Evolutionary conservation across 495 filamentous ascomycete species (phyloP).

Genomic region (Aspergillus bridgeri): DNA sequence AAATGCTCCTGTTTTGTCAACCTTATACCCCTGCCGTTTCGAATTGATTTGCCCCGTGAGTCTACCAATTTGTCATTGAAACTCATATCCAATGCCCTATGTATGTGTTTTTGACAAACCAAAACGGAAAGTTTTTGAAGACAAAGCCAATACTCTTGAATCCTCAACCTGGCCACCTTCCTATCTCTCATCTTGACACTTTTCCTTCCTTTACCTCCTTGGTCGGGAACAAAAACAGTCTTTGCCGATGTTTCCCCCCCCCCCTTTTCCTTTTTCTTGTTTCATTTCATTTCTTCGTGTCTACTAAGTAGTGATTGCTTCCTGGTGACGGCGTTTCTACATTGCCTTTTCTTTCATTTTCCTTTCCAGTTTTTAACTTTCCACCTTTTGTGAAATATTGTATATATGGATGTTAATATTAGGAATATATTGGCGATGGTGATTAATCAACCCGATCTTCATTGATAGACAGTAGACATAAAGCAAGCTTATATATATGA

Average conservation of each 20-base stretch:
- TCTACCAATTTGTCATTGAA: neutral
- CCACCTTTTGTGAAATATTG: conserved; percentile 3
- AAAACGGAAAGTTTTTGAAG: neutral
- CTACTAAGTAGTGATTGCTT: neutral
- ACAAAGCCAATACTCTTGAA: neutral
- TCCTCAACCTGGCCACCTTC: neutral
- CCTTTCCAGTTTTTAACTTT: neutral
- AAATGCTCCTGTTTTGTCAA: conserved; percentile 4
- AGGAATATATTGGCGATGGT: conserved; percentile 7
- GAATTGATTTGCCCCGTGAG: conserved; percentile 1
- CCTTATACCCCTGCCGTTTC: conserved; percentile 21
- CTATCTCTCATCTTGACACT: neutral
- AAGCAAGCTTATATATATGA: too few relatives aligned
- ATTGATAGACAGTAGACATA: too few relatives aligned
- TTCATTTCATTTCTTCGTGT: neutral
- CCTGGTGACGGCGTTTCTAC: conserved; percentile 6
- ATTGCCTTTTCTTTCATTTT: neutral
- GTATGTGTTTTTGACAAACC: neutral
- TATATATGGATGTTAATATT: conserved; percentile 12
- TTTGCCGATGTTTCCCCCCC: too few relatives aligned
- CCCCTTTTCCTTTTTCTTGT: neutral
- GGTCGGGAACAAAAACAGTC: neutral
- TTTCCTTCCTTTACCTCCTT: neutral
- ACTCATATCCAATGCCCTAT: neutral
- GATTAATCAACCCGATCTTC: too few relatives aligned